Evolutionary conservation across 2,329 filamentous ascomycete genomes (phyloP).

Genomic region (Dactylonectria macrodidyma): DNA sequence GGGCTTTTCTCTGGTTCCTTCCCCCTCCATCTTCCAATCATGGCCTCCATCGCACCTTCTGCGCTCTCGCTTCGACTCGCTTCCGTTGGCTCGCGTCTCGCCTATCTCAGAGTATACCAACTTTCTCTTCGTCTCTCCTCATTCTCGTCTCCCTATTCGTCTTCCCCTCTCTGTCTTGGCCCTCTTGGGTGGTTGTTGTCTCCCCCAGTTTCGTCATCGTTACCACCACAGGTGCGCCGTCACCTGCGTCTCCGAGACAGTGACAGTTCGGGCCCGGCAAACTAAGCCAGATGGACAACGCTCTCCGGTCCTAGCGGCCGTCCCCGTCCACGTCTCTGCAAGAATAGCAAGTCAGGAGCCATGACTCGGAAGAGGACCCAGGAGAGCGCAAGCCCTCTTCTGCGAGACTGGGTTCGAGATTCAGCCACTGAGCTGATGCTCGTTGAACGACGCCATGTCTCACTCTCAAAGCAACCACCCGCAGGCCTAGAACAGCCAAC

Average conservation of each 20-base stretch:
- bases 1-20: conserved; percentile 18
- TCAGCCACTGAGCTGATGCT: conserved; percentile 47
- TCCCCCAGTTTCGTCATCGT: conserved; percentile 15
- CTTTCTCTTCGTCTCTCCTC: not conserved
- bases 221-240: not conserved
- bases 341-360: conserved; percentile 21
- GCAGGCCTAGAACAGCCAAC: conserved; percentile 16
- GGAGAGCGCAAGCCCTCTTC: not conserved
- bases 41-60: not conserved
- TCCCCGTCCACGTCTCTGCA: conserved; percentile 3
- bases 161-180: not conserved
- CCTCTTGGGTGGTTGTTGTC: conserved; percentile 6
- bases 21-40: conserved; percentile 10
- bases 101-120: not conserved
- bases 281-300: not conserved
- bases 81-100: conserved; percentile 16
- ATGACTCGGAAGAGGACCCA: conserved; percentile 19
- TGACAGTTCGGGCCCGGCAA: not conserved
- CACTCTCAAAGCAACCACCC: conserved; percentile 26
- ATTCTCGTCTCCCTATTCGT: not conserved
- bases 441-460: conserved; percentile 40
- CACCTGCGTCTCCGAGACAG: not conserved
- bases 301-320: not conserved
- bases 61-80: not conserved
- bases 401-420: conserved; percentile 36